Evolutionary conservation across 2,329 filamentous ascomycete species (phyloP).

Genomic region (Fusarium nelsonii): DNA sequence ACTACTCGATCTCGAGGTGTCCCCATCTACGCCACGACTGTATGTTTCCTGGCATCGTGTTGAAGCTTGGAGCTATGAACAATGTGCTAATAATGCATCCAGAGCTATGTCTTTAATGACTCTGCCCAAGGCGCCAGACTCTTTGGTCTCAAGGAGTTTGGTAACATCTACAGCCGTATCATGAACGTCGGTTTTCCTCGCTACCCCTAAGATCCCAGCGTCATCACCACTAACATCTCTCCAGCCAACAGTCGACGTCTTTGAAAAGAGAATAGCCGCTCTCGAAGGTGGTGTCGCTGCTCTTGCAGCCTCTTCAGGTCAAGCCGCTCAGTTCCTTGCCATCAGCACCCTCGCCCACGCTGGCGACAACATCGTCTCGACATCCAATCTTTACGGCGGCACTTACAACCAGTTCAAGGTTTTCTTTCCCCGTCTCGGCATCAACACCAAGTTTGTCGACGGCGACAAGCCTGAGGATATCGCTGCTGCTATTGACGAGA

Average conservation of each 20-base stretch:
- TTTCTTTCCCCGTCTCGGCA: conserved; percentile 85
- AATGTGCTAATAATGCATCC: conserved; percentile 2
- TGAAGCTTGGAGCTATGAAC: neutral
- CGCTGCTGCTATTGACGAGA: conserved; percentile 85
- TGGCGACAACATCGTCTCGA: conserved; percentile 94
- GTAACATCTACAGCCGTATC: conserved; percentile 97
- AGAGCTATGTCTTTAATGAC: conserved; percentile 95
- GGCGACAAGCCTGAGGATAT: conserved; percentile 86
- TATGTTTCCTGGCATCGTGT: conserved; percentile 44
- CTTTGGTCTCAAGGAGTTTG: conserved; percentile 95
- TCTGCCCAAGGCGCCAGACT: conserved; percentile 94
- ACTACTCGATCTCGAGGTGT: conserved; percentile 89
- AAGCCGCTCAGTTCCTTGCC: conserved; percentile 92
- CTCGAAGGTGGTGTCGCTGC: conserved; percentile 92
- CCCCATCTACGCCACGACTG: conserved; percentile 94
- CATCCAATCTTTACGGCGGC: conserved; percentile 91
- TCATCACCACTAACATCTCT: neutral
- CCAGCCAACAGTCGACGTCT: conserved; percentile 91
- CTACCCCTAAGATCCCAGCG: neutral
- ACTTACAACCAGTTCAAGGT: conserved; percentile 99
- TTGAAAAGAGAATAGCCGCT: conserved; percentile 96
- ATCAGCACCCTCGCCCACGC: conserved; percentile 85
- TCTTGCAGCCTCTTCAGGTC: conserved; percentile 86
- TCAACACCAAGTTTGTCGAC: conserved; percentile 87
- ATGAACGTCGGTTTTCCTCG: conserved; percentile 76